Percentiles rank a stretch among this genome's conserved stretches.
These are phyloP conservation scores for Ailanthus altissimus DNA, from an alignment of 345 rosid species.

Conservation along the genomic window DNA sequence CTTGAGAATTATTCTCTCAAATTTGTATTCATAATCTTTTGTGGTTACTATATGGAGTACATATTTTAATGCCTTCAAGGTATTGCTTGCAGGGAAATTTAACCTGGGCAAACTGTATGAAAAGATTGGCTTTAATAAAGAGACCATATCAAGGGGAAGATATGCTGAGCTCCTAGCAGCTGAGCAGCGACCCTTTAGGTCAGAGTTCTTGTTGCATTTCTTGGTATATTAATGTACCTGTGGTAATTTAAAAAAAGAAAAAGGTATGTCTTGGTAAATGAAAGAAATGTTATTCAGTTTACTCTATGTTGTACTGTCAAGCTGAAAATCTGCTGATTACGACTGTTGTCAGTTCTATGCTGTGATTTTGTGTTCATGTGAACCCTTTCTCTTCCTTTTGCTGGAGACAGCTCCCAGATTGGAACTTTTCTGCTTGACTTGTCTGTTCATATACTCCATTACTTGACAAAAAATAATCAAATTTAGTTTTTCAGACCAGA, in stretches of 20 bases:
- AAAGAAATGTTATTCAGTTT: conserved; percentile 12
- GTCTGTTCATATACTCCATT: not conserved
- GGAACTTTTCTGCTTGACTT: not conserved
- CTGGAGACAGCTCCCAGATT: conserved; percentile 5
- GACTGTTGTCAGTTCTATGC: not conserved
- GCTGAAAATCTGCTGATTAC: not conserved
- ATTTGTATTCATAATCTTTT: too few relatives aligned
- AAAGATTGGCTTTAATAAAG: conserved; percentile 89
- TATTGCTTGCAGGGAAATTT: conserved; percentile 61
- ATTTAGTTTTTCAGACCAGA: conserved; percentile 59
- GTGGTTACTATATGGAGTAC: not conserved
- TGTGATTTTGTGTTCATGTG: conserved; percentile 1
- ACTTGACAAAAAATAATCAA: conserved; percentile 14
- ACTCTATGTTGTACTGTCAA: not conserved
- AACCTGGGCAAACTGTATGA: conserved; percentile 82
- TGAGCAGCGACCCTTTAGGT: conserved; percentile 90
- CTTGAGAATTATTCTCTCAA: too few relatives aligned
- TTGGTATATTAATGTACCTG: not conserved
- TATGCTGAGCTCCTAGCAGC: conserved; percentile 89
- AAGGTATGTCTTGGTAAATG: not conserved
- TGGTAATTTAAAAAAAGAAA: not conserved
- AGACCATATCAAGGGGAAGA: conserved; percentile 88
- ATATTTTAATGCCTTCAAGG: not conserved
- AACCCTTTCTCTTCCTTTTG: not conserved
- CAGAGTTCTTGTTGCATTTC: conserved; percentile 26